Conservation (phyloP, 306 rosid genomes). For the Astragalus membranaceus region DNA sequence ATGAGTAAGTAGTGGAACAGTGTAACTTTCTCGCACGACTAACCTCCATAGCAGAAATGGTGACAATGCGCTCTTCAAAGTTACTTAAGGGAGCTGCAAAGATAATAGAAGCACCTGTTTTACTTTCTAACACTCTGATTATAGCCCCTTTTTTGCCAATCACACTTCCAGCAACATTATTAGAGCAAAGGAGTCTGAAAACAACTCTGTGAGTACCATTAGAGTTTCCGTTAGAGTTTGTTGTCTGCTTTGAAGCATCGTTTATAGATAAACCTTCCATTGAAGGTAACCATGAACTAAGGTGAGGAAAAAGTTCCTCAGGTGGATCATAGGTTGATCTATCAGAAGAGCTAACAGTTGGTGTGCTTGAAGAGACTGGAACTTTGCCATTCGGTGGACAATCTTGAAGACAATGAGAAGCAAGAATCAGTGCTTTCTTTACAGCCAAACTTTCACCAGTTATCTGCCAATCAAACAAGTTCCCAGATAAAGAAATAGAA, state of each 20-base stretch:
- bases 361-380: slow-evolving; percentile 4
- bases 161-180: slow-evolving; percentile 51
- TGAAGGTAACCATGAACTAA: slow-evolving; percentile 27
- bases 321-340: slow-evolving; percentile 19
- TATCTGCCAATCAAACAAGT: slow-evolving; percentile 38
- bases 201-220: slow-evolving; percentile 31
- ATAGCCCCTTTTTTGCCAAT: slow-evolving; percentile 54
- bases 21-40: slow-evolving; percentile 16
- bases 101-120: slow-evolving; percentile 57
- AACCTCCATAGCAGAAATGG: slow-evolving; percentile 65
- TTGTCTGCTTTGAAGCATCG: slow-evolving; percentile 10
- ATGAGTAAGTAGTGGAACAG: background rate
- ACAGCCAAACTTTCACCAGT: slow-evolving; percentile 36
- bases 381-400: slow-evolving; percentile 33
- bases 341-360: slow-evolving; percentile 18
- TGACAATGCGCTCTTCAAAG: slow-evolving; percentile 47
- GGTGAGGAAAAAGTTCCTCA: slow-evolving; percentile 36
- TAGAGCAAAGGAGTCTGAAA: slow-evolving; percentile 55
- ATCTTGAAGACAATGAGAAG: slow-evolving; percentile 48
- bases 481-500: slow-evolving; percentile 11
- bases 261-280: slow-evolving; percentile 27
- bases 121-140: slow-evolving; percentile 43
- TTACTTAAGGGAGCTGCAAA: slow-evolving; percentile 43
- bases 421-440: slow-evolving; percentile 48
- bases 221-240: slow-evolving; percentile 17